A percentile compares a stretch with the other conserved stretches of the same genome.
phyloP scores from a whole-genome alignment of 805 yeast genomes.

The Alloascoidea hylecoeti region DNA sequence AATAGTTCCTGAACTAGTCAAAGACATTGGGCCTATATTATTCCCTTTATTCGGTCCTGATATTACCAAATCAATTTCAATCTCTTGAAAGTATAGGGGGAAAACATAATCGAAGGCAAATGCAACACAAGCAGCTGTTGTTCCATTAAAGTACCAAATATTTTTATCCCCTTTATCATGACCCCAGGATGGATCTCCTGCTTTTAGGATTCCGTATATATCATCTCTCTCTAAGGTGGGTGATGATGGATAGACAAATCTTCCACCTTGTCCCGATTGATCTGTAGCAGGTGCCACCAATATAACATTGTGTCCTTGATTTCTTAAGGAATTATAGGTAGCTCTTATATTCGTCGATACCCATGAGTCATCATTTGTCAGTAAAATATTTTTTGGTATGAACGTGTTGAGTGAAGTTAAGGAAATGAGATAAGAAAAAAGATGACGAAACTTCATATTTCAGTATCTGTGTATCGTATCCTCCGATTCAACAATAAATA shows the following conservation, averaged over 20 bases:
- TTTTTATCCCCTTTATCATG: slow-evolving; percentile 16
- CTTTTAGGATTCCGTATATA: slow-evolving; percentile 27
- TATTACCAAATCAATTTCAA: slow-evolving; percentile 27
- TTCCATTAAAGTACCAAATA: slow-evolving; percentile 33
- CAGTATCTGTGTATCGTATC: no score
- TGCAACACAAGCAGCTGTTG: slow-evolving; percentile 27
- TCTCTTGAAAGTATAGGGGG: slow-evolving; percentile 22
- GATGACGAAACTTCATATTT: no score
- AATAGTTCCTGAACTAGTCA: slow-evolving; percentile 25
- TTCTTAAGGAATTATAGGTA: slow-evolving; percentile 30
- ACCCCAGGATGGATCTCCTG: slow-evolving; percentile 39
- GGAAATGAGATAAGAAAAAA: no score
- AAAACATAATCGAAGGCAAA: slow-evolving; percentile 27
- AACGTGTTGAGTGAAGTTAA: no score
- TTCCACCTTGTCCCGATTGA: slow-evolving; percentile 42
- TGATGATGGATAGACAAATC: slow-evolving; percentile 24
- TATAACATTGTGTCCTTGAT: slow-evolving; percentile 34
- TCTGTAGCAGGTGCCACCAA: slow-evolving; percentile 38
- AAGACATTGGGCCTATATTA: slow-evolving; percentile 24
- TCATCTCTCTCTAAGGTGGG: slow-evolving; percentile 24
- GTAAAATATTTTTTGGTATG: slow-evolving; percentile 25
- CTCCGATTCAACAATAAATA: no score
- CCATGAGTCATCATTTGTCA: slow-evolving; percentile 46
- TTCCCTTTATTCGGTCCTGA: slow-evolving; percentile 32
- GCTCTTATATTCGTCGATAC: slow-evolving; percentile 43